Evolutionary conservation across 768 basidiomycete species (phyloP), one percentile per base, ranked within the genome.

Genomic region (Hirschioporus abietinus): DNA sequence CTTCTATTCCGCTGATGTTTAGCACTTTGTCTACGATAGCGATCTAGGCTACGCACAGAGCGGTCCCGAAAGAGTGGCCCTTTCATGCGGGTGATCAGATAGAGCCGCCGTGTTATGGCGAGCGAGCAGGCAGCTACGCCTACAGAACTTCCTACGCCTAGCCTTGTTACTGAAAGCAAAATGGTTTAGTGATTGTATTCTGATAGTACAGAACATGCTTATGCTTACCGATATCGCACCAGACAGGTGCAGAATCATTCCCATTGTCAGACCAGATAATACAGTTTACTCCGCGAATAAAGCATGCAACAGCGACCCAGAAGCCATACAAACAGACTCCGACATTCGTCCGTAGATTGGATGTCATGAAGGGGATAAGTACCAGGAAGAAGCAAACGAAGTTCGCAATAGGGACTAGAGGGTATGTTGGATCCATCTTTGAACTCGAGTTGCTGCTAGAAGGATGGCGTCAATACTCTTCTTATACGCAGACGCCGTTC

Each of bases 281-380:
- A 4, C 87, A 82, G 76, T 93, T 89, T 70, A 93, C 76, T 70
- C 84, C 87, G 63, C 80, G 76, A 63, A 82, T 82, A 60, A 93
- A 81, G 73, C 86, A 88, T 20, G 78, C 79, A 9, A 85, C 63
- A 1, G 82, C 84, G 9, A 82, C 80, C 92, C 91, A 93, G 36
- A 79, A 67, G 78, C 93, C 92, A 78, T 85, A 88, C 59, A 86
- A 75, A 67, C 91, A 86, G 15, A 91, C 92, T 27, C 89, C 91
- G 12, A 86, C 82, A 73, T 91, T 89, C 84, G 85, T 86, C 35
- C 87, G 87, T 9, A n/a, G 9, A 26, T 59, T 59, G 25, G 58
- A 59, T n/a, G 25, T n/a, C 0, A 83, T 81, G 5, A 84, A 71
- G 23, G 88, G 86, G 10, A 86, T 64, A 42, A 86, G 68, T 15